phyloP scores from a whole-genome alignment of 345 rosid species.

The Arabidopsis thaliana region DNA sequence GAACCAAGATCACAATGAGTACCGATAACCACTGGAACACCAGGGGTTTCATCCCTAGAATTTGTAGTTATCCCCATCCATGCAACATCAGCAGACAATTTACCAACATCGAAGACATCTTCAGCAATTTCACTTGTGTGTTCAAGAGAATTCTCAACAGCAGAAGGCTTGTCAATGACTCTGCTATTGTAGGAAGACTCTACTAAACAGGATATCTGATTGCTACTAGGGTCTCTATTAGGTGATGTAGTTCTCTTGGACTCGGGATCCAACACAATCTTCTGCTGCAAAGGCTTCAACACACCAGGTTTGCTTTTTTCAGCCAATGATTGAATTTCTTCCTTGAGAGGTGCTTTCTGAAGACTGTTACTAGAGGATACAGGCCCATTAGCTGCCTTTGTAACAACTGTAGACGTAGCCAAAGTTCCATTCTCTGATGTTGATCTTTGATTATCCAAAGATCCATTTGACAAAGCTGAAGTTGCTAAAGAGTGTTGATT shows the following conservation, averaged over 20 bases:
- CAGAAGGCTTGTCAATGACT: conserved; percentile 31
- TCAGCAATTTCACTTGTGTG: conserved; percentile 24
- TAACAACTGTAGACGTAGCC: conserved; percentile 48
- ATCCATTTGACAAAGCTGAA: conserved; percentile 56
- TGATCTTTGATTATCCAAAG: conserved; percentile 52
- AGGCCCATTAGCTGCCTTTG: conserved; percentile 40
- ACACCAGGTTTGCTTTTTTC: conserved; percentile 24
- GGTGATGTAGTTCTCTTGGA: conserved; percentile 40
- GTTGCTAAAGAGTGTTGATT: conserved; percentile 48
- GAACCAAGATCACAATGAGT: conserved; percentile 50
- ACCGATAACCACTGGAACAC: conserved; percentile 39
- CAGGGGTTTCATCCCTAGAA: conserved; percentile 47
- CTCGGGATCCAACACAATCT: conserved; percentile 26
- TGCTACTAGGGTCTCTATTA: conserved; percentile 29
- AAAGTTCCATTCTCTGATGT: conserved; percentile 44
- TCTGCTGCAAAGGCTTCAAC: conserved; percentile 32
- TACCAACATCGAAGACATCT: conserved; percentile 36
- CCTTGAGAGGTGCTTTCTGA: conserved; percentile 48
- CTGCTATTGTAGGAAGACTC: conserved; percentile 42
- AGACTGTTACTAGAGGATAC: conserved; percentile 24
- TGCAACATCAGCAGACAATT: conserved; percentile 46
- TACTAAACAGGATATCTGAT: conserved; percentile 36
- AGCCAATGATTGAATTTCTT: conserved; percentile 22
- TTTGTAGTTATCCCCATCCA: conserved; percentile 49
- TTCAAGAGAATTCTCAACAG: conserved; percentile 36